A percentile compares a stretch with the other conserved stretches of the same genome.
phyloP scores from a whole-genome alignment of 2,329 filamentous ascomycete genomes.

The Aureobasidium sp. region DNA sequence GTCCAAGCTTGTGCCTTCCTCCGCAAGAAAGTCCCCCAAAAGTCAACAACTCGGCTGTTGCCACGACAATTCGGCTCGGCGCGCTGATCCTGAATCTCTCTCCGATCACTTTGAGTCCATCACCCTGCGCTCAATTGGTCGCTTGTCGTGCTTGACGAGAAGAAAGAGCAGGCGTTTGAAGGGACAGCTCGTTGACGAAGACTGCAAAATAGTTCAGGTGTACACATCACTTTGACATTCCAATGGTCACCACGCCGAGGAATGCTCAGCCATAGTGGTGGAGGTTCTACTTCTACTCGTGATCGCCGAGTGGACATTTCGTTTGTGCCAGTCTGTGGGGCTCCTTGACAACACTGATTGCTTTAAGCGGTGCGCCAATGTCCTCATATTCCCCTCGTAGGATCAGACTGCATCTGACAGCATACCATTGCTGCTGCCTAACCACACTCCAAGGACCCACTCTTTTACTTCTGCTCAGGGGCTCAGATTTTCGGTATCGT shows the following conservation, averaged over 20 bases:
- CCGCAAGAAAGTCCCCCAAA: conserved; percentile 6
- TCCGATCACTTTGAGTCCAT: neutral
- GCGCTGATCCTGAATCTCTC: neutral
- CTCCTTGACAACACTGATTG: neutral
- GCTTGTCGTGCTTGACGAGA: neutral
- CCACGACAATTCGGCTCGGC: neutral
- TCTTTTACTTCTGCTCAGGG: neutral
- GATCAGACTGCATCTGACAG: neutral
- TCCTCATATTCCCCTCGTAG: neutral
- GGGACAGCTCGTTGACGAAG: no score
- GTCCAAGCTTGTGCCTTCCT: conserved; percentile 1
- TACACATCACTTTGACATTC: neutral
- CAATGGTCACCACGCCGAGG: neutral
- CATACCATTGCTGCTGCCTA: neutral
- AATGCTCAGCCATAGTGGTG: neutral
- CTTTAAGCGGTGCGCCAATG: neutral
- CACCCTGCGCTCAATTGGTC: neutral
- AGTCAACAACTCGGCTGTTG: conserved; percentile 8
- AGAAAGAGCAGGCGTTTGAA: neutral
- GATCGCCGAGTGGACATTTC: neutral
- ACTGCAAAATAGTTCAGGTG: neutral
- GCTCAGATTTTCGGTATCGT: no score
- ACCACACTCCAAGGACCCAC: neutral
- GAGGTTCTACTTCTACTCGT: neutral
- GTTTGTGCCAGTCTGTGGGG: neutral